A percentile compares a stretch with the other conserved stretches of the same genome.
Evolutionary conservation across 352 stramenopile genomes (phyloP).

Genomic region (Plasmopara muralis): DNA sequence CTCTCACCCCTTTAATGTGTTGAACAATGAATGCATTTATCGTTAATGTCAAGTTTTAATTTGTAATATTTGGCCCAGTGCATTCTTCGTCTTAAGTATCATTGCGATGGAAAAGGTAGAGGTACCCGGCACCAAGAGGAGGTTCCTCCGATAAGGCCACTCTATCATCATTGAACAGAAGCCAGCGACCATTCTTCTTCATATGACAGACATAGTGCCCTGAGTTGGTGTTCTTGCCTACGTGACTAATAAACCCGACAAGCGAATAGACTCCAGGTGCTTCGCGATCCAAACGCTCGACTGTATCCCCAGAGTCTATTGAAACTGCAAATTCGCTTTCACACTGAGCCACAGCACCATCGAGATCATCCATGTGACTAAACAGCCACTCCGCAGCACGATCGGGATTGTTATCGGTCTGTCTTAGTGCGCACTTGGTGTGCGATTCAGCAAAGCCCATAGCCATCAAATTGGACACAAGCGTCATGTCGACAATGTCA

Average conservation of each 20-base stretch:
- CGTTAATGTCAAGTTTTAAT: slow-evolving; percentile 8
- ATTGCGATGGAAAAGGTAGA: slow-evolving; percentile 91
- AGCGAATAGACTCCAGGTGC: slow-evolving; percentile 86
- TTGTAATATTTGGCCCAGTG: slow-evolving; percentile 1
- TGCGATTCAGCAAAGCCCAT: slow-evolving; percentile 90
- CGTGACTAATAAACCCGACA: slow-evolving; percentile 97
- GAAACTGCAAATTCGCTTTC: slow-evolving; percentile 32
- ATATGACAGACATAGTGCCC: slow-evolving; percentile 99
- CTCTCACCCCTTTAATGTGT: slow-evolving; percentile 46
- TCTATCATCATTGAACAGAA: slow-evolving; percentile 99
- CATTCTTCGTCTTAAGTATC: slow-evolving; percentile 28
- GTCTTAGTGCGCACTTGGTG: slow-evolving; percentile 88
- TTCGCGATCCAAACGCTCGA: slow-evolving; percentile 54
- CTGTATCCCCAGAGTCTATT: slow-evolving; percentile 9
- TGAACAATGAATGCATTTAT: slow-evolving; percentile 9
- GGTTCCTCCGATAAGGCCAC: slow-evolving; percentile 92
- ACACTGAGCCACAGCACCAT: slow-evolving; percentile 86
- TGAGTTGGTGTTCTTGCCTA: slow-evolving; percentile 96
- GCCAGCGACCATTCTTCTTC: slow-evolving; percentile 94
- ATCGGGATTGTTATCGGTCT: slow-evolving; percentile 89
- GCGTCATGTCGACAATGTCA: slow-evolving; percentile 74
- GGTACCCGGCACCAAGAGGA: slow-evolving; percentile 91
- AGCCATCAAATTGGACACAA: slow-evolving; percentile 53
- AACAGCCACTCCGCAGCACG: slow-evolving; percentile 97
- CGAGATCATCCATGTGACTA: slow-evolving; percentile 94